phyloP scores from a whole-genome alignment of 2,329 filamentous ascomycete species.

The Penicillium crustosum region DNA sequence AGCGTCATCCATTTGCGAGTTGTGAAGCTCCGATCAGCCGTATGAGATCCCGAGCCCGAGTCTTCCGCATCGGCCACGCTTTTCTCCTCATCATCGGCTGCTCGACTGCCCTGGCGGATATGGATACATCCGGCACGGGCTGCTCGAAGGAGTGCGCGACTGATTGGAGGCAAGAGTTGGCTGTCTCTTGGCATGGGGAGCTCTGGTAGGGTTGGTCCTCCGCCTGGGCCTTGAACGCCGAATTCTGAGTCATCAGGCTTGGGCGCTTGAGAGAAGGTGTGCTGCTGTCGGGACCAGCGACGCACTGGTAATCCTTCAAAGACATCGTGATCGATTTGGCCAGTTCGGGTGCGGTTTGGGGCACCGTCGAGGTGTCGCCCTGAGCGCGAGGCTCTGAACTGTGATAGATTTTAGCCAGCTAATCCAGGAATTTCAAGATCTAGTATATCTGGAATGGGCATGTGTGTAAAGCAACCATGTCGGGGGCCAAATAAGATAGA shows the following conservation, averaged over 20 bases:
- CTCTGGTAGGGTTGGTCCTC: slow-evolving; percentile 58
- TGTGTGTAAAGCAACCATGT: neutral
- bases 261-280: slow-evolving; percentile 66
- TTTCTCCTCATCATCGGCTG: slow-evolving; percentile 39
- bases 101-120: slow-evolving; percentile 62
- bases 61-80: slow-evolving; percentile 38
- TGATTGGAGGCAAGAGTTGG: slow-evolving; percentile 72
- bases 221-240: slow-evolving; percentile 27
- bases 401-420: slow-evolving; percentile 17
- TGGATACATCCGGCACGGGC: slow-evolving; percentile 75
- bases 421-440: neutral
- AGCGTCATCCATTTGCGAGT: slow-evolving; percentile 60
- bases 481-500: slow-evolving; percentile 1
- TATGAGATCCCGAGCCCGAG: slow-evolving; percentile 24
- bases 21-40: slow-evolving; percentile 52
- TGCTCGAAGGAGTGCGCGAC: slow-evolving; percentile 77
- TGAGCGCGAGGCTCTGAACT: slow-evolving; percentile 59
- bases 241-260: slow-evolving; percentile 58
- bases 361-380: slow-evolving; percentile 56
- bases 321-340: slow-evolving; percentile 64
- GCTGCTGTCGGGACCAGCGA: slow-evolving; percentile 77
- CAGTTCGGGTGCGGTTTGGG: slow-evolving; percentile 41
- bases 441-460: neutral
- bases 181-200: slow-evolving; percentile 87
- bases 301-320: slow-evolving; percentile 78